Conservation (phyloP, 78 protist genomes). For the Carpediemonas membranifera region DNA sequence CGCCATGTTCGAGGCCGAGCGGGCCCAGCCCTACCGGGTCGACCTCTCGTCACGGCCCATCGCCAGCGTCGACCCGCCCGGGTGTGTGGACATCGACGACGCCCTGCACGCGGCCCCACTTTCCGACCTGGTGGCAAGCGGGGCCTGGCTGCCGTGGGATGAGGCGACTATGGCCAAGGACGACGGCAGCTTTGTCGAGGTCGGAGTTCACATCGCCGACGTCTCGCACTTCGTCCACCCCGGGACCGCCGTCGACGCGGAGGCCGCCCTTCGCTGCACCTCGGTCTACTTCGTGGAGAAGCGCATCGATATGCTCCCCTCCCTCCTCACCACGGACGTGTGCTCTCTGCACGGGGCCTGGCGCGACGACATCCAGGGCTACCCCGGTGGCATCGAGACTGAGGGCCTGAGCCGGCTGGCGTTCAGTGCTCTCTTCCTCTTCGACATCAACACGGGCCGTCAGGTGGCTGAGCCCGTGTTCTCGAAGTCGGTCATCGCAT, state of each 20-base stretch:
- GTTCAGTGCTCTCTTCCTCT: conserved; percentile 54
- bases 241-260: conserved; percentile 55
- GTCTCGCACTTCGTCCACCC: conserved; percentile 61
- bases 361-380: too few species aligned
- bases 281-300: conserved; percentile 59
- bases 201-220: conserved; percentile 82
- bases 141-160: background rate
- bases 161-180: background rate
- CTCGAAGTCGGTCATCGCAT: background rate
- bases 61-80: conserved; percentile 47
- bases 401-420: too few species aligned
- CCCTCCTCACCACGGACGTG: conserved; percentile 41
- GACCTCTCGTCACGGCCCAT: conserved; percentile 8
- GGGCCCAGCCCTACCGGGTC: background rate
- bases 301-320: conserved; percentile 67
- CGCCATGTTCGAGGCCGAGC: too few species aligned
- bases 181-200: conserved; percentile 21
- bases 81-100: conserved; percentile 93
- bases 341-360: conserved; percentile 71
- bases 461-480: too few species aligned
- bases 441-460: conserved; percentile 14
- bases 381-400: too few species aligned
- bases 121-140: background rate
- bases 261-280: conserved; percentile 52
- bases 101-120: conserved; percentile 70